Base-by-base conservation (phyloP, 495 filamentous ascomycete genomes). In the Eremomyces bilateralis region DNA sequence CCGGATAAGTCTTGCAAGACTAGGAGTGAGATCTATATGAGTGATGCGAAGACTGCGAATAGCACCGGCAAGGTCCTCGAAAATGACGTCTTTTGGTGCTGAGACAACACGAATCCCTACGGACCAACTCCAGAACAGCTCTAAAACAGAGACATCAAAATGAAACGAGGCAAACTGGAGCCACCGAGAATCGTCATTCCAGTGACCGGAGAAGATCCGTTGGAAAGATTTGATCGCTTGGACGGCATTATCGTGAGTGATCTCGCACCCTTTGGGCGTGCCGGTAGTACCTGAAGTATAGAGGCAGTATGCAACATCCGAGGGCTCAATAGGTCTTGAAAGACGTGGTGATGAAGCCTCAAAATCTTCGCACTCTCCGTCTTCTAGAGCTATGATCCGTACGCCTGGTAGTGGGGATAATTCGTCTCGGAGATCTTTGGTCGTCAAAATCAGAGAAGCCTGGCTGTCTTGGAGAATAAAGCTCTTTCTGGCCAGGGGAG, bases 51-150 rank as follows among this genome's bases (percentile, higher is more conserved):
- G 59, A 13, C 54, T 57, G 4, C 64, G 63, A 21, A 93, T 82
- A 12, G 73, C 68, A 1, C 61, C 65, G 0, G 73, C 58, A 8
- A 91, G 52, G 46, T 90, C 77, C 37, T 80, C 71, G 20, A 88
- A 71, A 5, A 90, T 66, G 5, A 85, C 40, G 46, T 88, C 80
- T 39, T 73, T 63, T 0, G 80, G 74, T 2, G 74, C 79, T 12
- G 76, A 75, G 1, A 78, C 73, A 3, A 88, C 67, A 6, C 73
- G 72, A 29, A 88, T 79, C 4, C 80, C 80, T 8, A 81, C 73
- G 31, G 68, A 79, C 81, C 81, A 90, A 32, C 67, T 80, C 78
- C 78, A 88, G 50, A 77, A 90, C 42, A 85, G 80, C 49, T 91
- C 81, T 12, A 88, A 58, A 4, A 88, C 76, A 19, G 76, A 80